A percentile compares a stretch with the other conserved stretches of the same genome.
These are phyloP conservation scores for Geotrichum fermentans DNA, from an alignment of 1,139 yeast genomes.

Conservation along the genomic window DNA sequence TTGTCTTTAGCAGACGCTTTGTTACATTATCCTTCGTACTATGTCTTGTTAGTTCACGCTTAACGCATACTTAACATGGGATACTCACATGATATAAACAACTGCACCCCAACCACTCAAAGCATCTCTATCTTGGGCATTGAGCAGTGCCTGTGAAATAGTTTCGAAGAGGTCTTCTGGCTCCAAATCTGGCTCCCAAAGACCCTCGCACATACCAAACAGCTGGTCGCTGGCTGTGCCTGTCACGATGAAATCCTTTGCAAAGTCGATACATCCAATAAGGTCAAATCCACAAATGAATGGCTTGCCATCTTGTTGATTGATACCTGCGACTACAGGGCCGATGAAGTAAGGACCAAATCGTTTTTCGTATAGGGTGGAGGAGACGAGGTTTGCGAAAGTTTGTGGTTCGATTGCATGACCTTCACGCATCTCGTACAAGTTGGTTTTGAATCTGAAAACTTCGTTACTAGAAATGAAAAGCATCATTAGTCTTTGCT, in stretches of 20 bases:
- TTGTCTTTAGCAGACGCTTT: conserved; percentile 81
- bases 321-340: conserved; percentile 93
- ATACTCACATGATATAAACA: conserved; percentile 61
- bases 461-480: conserved; percentile 47
- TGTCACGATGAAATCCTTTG: conserved; percentile 91
- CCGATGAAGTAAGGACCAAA: conserved; percentile 97
- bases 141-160: conserved; percentile 85
- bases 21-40: conserved; percentile 82
- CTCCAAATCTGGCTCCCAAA: conserved; percentile 87
- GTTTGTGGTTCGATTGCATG: conserved; percentile 88
- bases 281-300: conserved; percentile 93
- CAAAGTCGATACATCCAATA: conserved; percentile 94
- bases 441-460: conserved; percentile 77
- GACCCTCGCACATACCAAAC: conserved; percentile 97
- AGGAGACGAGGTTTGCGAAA: conserved; percentile 86
- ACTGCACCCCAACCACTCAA: conserved; percentile 98
- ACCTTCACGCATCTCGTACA: conserved; percentile 89
- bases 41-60: conserved; percentile 1
- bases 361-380: conserved; percentile 78
- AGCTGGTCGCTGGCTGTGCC: conserved; percentile 96
- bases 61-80: neutral
- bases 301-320: conserved; percentile 75
- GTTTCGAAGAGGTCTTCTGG: conserved; percentile 97
- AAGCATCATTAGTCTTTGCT: neutral
- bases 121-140: conserved; percentile 97